phyloP scores from a whole-genome alignment of 257 asterid genomes.

The Marsdenia floribunda region DNA sequence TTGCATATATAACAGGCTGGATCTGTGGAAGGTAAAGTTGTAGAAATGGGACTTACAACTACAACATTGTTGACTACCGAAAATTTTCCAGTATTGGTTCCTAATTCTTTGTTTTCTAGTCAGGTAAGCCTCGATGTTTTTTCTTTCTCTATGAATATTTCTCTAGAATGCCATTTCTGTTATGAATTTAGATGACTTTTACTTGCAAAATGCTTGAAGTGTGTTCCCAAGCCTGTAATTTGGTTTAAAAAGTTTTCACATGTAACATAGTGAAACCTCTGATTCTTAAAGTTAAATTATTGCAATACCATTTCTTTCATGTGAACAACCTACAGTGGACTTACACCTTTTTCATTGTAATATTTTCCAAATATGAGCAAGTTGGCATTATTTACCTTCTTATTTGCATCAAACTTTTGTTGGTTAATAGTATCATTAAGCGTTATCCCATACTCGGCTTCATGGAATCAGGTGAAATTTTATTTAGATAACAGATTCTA shows the following conservation, averaged over 20 bases:
- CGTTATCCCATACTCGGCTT: neutral
- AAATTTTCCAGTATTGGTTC: constrained; percentile 79
- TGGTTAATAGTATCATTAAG: neutral
- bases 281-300: neutral
- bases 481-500: neutral
- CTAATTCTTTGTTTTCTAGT: constrained; percentile 87
- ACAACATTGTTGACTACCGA: constrained; percentile 83
- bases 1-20: constrained; percentile 64
- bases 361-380: neutral
- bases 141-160: neutral
- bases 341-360: neutral
- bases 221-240: neutral
- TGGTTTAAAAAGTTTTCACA: neutral
- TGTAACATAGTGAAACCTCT: neutral
- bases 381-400: neutral
- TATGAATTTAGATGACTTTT: neutral
- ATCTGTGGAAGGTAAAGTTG: constrained; percentile 90
- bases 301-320: neutral
- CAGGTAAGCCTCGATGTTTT: constrained; percentile 42
- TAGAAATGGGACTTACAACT: constrained; percentile 83
- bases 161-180: neutral
- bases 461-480: neutral
- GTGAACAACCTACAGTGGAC: neutral
- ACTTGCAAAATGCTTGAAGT: neutral
- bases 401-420: neutral